Evolutionary conservation across 2,329 filamentous ascomycete species (phyloP).

Genomic region (Davidsoniella neocaledoniae): DNA sequence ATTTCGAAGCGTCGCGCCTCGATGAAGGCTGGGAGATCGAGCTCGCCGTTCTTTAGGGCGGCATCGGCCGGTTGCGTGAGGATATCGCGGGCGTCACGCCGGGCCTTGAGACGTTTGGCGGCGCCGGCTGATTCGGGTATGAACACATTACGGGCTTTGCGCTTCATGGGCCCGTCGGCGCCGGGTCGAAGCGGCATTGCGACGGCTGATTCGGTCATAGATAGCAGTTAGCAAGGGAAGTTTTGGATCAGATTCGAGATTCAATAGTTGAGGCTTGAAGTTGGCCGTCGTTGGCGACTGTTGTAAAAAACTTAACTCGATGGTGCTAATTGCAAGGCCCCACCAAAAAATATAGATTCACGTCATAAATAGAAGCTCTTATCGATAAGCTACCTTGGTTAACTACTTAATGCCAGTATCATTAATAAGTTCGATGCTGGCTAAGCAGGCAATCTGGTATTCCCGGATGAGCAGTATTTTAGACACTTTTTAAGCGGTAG

Average conservation of each 20-base stretch:
- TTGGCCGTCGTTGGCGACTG: neutral
- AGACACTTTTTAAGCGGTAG: too few relatives aligned
- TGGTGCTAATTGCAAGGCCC: neutral
- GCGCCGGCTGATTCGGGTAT: conserved; percentile 1
- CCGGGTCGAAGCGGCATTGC: conserved; percentile 11
- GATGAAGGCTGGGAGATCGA: conserved; percentile 74
- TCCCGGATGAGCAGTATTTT: too few relatives aligned
- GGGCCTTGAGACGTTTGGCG: conserved; percentile 27
- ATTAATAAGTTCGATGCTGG: too few relatives aligned
- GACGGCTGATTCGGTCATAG: neutral
- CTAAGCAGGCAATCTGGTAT: too few relatives aligned
- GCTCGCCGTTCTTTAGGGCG: conserved; percentile 51
- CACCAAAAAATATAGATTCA: neutral
- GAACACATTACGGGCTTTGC: conserved; percentile 1
- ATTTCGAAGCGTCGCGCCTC: conserved; percentile 82
- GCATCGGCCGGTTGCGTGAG: conserved; percentile 33
- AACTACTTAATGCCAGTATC: neutral
- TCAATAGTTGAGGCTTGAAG: too few relatives aligned
- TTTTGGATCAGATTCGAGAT: too few relatives aligned
- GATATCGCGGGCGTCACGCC: conserved; percentile 31
- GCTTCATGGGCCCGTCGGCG: conserved; percentile 3
- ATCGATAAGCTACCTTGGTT: conserved; percentile 4
- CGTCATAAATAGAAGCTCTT: neutral
- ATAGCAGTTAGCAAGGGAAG: too few relatives aligned
- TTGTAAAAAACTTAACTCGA: too few relatives aligned